Evolutionary conservation across 805 yeast species (phyloP), one percentile per base, ranked within the genome.

Genomic region (Candida arabinofermentans): DNA sequence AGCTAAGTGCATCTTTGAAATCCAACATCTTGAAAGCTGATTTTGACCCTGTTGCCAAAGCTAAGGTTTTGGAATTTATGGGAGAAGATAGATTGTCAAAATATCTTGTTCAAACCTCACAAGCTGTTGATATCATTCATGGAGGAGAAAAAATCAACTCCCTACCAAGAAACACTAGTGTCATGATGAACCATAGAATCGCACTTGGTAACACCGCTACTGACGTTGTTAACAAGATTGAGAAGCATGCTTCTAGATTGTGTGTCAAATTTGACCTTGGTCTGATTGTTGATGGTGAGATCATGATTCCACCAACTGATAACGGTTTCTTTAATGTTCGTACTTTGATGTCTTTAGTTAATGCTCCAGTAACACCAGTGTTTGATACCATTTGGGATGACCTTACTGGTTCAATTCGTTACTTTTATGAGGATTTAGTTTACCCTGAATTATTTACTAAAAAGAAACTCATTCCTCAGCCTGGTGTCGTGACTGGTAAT

Each of bases 111-210:
- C 66, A 71, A 40, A 82, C 89, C 0, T 71, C 86, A 6, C 85
- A 79, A 57, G 81, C 88, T 0, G 66, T 75, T 27, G 87, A 81
- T 53, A 70, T 81, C 21, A 66, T 85, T 40, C 57, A 64, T 10
- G 91, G 91, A 23, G 93, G 91, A 21, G 72, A 77, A 37, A 85
- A 84, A 60, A 67, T 80, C 30, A 85, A 85, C 52, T 88, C 90
- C 1, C 63, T 84, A 37, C 91, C 93, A 2, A 91, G 84, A 55
- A 61, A 67, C 27, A 74, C 75, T 2, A 61, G 62, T 19, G 64
- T 77, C 37, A 59, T 68, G 22, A 67, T 81, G 34, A 83, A 85
- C 59, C 79, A 81, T 54, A 70, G 91, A 53, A 67, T 85, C 41
- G 73, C 77, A 16, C 63, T 79, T 27, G 86, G 77, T 44, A 71